Percentiles rank a stretch among this genome's conserved stretches.
phyloP scores from a whole-genome alignment of 108 stramenopile genomes.

The Mayamaea pseudoterrestris region DNA sequence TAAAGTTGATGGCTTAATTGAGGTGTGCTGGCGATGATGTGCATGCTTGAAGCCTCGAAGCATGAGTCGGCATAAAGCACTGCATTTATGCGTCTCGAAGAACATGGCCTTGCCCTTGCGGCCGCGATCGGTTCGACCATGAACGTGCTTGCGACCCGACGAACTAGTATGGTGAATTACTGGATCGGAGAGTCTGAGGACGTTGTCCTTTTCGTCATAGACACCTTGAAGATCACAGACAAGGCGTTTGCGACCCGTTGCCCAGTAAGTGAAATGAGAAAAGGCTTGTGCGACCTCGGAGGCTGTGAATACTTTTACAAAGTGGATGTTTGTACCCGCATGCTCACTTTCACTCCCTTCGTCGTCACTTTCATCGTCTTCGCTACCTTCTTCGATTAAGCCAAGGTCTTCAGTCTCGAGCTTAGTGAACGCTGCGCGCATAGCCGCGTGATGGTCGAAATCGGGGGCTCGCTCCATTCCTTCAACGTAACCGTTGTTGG shows the following conservation, averaged over 20 bases:
- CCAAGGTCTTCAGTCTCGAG: neutral
- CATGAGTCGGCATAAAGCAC: too few relatives aligned
- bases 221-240: conserved; percentile 27
- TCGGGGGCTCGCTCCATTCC: conserved; percentile 16
- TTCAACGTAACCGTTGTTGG: conserved; percentile 29
- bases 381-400: neutral
- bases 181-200: conserved; percentile 17
- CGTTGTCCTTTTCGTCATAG: conserved; percentile 8
- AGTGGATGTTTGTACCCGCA: too few relatives aligned
- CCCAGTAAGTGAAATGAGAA: conserved; percentile 20
- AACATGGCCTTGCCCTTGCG: conserved; percentile 18
- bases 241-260: conserved; percentile 6
- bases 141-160: conserved; percentile 1
- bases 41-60: too few relatives aligned
- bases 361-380: conserved; percentile 2
- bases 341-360: neutral
- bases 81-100: conserved; percentile 21
- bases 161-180: conserved; percentile 12
- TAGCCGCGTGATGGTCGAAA: conserved; percentile 20
- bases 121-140: conserved; percentile 23
- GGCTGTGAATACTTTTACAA: conserved; percentile 1
- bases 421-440: conserved; percentile 1
- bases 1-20: too few relatives aligned
- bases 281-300: conserved; percentile 25
- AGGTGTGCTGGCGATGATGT: too few relatives aligned